These are phyloP conservation scores for Chamaenerion angustifolium DNA, from an alignment of 345 rosid species.

Conservation along the genomic window DNA sequence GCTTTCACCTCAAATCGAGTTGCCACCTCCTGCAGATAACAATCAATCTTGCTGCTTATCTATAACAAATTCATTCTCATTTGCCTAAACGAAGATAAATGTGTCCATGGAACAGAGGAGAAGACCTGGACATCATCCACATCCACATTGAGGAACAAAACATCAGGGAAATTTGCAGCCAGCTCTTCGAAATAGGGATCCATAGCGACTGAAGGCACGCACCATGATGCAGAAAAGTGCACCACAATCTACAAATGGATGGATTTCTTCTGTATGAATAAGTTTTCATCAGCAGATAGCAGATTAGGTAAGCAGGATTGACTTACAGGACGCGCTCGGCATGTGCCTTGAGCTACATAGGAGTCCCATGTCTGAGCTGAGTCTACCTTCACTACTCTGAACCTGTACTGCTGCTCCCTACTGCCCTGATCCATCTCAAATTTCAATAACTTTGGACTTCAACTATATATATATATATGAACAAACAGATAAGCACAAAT, in stretches of 20 bases:
- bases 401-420: conserved; percentile 27
- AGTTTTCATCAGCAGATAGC: background rate
- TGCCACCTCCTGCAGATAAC: conserved; percentile 52
- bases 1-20: conserved; percentile 55
- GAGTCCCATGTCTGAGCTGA: conserved; percentile 59
- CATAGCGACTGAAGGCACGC: conserved; percentile 87
- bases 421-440: conserved; percentile 26
- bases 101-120: conserved; percentile 10
- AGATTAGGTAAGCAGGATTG: background rate
- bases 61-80: no score
- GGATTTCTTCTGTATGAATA: no score
- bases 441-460: background rate
- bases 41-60: no score
- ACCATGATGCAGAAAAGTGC: conserved; percentile 92
- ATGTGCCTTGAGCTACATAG: conserved; percentile 44
- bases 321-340: conserved; percentile 56
- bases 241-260: conserved; percentile 36
- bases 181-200: conserved; percentile 58
- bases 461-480: no score
- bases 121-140: conserved; percentile 81
- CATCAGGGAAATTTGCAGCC: conserved; percentile 45
- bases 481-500: no score
- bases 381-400: conserved; percentile 47
- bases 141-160: conserved; percentile 64
- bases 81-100: no score